A percentile compares a stretch with the other conserved stretches of the same genome.
Conservation (phyloP, 2,329 filamentous ascomycete species). For the Epichloe aotearoae region DNA sequence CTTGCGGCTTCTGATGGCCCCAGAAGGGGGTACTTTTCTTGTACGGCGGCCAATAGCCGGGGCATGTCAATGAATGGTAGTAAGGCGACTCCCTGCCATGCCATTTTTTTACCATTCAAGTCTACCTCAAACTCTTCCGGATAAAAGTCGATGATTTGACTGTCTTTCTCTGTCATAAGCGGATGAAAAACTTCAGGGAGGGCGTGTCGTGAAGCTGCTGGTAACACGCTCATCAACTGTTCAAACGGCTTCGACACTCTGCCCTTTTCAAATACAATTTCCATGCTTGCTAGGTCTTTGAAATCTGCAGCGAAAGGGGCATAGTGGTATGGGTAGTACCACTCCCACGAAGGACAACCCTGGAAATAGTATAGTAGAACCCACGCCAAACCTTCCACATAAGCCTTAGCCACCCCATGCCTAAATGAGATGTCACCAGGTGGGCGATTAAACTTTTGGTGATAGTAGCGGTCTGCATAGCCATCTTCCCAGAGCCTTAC, state of each 20-base stretch:
- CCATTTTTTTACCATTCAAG: conserved; percentile 95
- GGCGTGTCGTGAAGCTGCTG: conserved; percentile 82
- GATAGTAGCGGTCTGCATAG: conserved; percentile 90
- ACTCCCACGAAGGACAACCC: conserved; percentile 95
- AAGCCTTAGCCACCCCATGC: conserved; percentile 76
- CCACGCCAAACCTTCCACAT: conserved; percentile 91
- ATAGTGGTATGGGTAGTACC: conserved; percentile 98
- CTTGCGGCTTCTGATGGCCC: conserved; percentile 63
- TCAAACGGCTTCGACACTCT: conserved; percentile 84
- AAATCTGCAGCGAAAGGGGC: conserved; percentile 96
- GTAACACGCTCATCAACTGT: conserved; percentile 95
- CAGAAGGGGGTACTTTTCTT: conserved; percentile 67
- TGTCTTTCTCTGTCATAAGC: conserved; percentile 78
- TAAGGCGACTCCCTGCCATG: conserved; percentile 90
- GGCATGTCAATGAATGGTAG: conserved; percentile 94
- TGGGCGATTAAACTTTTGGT: conserved; percentile 85
- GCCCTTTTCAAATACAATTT: conserved; percentile 72
- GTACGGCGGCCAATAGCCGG: conserved; percentile 69
- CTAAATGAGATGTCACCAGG: conserved; percentile 75
- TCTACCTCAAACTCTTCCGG: conserved; percentile 89
- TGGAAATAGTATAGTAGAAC: conserved; percentile 96
- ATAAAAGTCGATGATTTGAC: conserved; percentile 94
- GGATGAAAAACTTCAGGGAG: conserved; percentile 80
- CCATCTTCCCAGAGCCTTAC: conserved; percentile 91
- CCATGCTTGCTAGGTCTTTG: conserved; percentile 64